Evolutionary conservation across 495 filamentous ascomycete species (phyloP), one percentile per base, ranked within the genome.

Genomic region (Penicillium mononematosum): DNA sequence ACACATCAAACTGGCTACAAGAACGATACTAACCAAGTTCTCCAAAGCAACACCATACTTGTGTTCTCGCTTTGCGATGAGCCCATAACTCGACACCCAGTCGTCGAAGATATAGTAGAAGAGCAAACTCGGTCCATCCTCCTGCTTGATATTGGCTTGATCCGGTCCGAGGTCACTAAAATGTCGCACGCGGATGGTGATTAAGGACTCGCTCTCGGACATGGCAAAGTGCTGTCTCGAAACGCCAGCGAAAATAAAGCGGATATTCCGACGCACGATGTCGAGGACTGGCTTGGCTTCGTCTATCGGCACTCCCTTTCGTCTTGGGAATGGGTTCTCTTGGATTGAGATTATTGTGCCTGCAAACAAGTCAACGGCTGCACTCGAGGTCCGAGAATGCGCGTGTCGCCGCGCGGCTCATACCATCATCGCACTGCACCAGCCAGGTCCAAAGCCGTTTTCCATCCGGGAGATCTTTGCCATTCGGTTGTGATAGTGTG

Each of bases 101-200:
- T 94, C 90, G 61, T 96, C 91, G 61, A 94, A 95, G 6, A 96
- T 78, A 65, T 92, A 94, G 67, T 90, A 93, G 63, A 93, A 90
- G 12, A 96, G 76, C 29, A 92, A 71, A 57, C 89, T 90, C 0
- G 91, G 79, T 4, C 83, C 81, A 61, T 91, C 87, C n/a, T 78
- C 71, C 29, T 74, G 77, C 48, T 75, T 77, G 47, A 79, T 78
- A 39, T 63, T 71, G 22, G 71, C 67, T 36, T 68, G 65, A 20
- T 72, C 69, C 2, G 68, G 65, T 16, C 64, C 61, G 11, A 57
- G 45, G 36, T 73, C 68, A 24, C 60, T 61, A 47, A 75, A 72
- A 46, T 70, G 70, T n/a, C 76, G 71, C 16, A 84, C 76, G 16
- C 81, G 75, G 42, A 83, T 80, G 0, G 78, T 81, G 12, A 83